Evolutionary conservation across 768 basidiomycete genomes (phyloP).

Genomic region (Tubosaeta sp.): DNA sequence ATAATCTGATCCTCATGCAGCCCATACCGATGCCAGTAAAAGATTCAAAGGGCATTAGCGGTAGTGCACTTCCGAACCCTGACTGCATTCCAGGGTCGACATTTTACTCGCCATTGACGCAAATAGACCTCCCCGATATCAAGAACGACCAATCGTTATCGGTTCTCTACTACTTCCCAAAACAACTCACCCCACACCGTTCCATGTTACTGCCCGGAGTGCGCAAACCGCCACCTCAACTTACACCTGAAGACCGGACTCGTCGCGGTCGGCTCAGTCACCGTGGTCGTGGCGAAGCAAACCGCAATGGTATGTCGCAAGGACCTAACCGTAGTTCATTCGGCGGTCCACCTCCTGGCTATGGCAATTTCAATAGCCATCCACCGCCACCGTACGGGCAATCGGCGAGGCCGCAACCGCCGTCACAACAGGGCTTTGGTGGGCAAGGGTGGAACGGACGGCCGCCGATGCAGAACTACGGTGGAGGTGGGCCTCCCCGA

Average conservation of each 20-base stretch:
- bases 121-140: slow-evolving; percentile 68
- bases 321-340: slow-evolving; percentile 24
- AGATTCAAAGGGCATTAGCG: slow-evolving; percentile 75
- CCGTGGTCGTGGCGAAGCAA: slow-evolving; percentile 40
- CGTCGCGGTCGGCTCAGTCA: slow-evolving; percentile 53
- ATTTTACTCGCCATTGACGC: slow-evolving; percentile 69
- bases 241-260: slow-evolving; percentile 68
- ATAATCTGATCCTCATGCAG: slow-evolving; percentile 39
- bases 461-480: slow-evolving; percentile 29
- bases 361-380: slow-evolving; percentile 18
- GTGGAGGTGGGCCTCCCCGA: slow-evolving; percentile 25
- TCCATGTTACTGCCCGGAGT: slow-evolving; percentile 79
- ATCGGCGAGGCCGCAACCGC: slow-evolving; percentile 16
- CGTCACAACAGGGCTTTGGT: slow-evolving; percentile 26
- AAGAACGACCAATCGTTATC: slow-evolving; percentile 85
- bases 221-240: slow-evolving; percentile 50
- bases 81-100: slow-evolving; percentile 90
- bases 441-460: slow-evolving; percentile 31
- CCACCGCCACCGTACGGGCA: slow-evolving; percentile 17
- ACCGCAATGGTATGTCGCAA: slow-evolving; percentile 34
- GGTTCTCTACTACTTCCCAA: slow-evolving; percentile 84
- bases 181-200: slow-evolving; percentile 79
- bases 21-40: slow-evolving; percentile 66
- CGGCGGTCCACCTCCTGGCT: slow-evolving; percentile 12
- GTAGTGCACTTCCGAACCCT: slow-evolving; percentile 77